Percentiles rank a stretch among this genome's conserved stretches.
These are phyloP conservation scores for Ogataea naganishii DNA, from an alignment of 805 yeast genomes.

Conservation along the genomic window DNA sequence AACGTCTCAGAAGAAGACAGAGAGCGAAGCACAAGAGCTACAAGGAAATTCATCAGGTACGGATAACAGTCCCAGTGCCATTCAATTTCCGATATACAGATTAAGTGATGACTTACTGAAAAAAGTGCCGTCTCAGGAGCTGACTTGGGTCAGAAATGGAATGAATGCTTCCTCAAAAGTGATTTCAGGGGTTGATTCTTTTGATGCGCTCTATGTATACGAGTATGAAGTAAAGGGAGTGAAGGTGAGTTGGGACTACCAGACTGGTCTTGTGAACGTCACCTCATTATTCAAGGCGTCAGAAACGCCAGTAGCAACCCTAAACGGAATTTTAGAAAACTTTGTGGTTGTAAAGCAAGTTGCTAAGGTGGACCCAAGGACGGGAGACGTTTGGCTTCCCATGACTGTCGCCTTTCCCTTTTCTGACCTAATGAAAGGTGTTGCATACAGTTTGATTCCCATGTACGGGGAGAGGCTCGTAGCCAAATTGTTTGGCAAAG, in stretches of 20 bases:
- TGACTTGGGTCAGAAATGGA: no score
- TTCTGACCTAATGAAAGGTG: neutral
- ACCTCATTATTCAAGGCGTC: conserved; percentile 1
- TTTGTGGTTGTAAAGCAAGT: neutral
- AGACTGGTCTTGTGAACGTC: neutral
- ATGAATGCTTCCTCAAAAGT: no score
- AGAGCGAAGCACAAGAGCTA: no score
- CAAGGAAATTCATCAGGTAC: no score
- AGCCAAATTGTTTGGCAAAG: neutral
- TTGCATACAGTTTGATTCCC: conserved; percentile 1
- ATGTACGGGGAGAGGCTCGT: neutral
- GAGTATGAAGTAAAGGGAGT: neutral
- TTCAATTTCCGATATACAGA: no score
- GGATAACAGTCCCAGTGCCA: no score
- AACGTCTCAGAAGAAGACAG: no score
- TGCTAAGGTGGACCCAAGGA: neutral
- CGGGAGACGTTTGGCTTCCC: neutral
- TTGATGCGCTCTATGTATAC: neutral
- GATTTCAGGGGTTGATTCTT: neutral
- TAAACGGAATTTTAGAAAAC: neutral
- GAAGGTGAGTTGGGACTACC: conserved; percentile 1
- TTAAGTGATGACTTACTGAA: no score
- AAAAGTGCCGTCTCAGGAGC: no score
- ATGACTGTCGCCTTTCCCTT: neutral
- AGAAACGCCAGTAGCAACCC: neutral